Conservation (phyloP, 2,329 filamentous ascomycete genomes). For the Sporothrix globosa region DNA sequence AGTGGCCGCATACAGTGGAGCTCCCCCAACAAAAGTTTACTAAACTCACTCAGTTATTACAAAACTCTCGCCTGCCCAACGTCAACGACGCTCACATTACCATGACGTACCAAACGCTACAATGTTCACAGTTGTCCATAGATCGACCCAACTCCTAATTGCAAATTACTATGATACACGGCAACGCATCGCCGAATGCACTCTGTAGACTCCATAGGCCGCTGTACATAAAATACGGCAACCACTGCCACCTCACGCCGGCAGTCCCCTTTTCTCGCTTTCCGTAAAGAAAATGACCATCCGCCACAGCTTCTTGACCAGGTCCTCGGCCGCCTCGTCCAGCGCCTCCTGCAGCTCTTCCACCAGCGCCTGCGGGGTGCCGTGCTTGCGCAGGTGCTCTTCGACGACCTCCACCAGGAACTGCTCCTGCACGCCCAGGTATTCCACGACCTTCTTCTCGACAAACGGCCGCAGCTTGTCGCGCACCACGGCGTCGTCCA, state of each 20-base stretch:
- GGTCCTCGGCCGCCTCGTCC: constrained; percentile 89
- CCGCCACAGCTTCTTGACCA: constrained; percentile 96
- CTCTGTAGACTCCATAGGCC: not conserved
- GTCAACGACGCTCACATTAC: not conserved
- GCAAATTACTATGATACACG: not conserved
- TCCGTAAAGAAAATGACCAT: constrained; percentile 99
- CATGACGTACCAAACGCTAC: no score
- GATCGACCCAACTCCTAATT: not conserved
- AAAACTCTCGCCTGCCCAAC: not conserved
- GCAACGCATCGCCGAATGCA: not conserved
- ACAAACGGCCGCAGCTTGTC: constrained; percentile 93
- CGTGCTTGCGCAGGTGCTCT: constrained; percentile 76
- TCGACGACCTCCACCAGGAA: constrained; percentile 92
- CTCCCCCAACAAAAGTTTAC: not conserved
- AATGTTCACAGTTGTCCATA: no score
- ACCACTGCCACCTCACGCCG: constrained; percentile 48
- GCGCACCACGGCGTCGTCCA: constrained; percentile 78
- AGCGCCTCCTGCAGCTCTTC: constrained; percentile 85
- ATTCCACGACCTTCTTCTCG: constrained; percentile 97
- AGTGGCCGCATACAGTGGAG: constrained; percentile 4
- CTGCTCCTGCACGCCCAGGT: constrained; percentile 93
- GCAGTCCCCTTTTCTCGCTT: constrained; percentile 85
- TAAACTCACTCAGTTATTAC: not conserved
- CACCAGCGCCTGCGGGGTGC: constrained; percentile 76
- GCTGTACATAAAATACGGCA: not conserved